Evolutionary conservation across 495 filamentous ascomycete genomes (phyloP), one percentile per base, ranked within the genome.

Genomic region (Hypoxylon crocopeplum): DNA sequence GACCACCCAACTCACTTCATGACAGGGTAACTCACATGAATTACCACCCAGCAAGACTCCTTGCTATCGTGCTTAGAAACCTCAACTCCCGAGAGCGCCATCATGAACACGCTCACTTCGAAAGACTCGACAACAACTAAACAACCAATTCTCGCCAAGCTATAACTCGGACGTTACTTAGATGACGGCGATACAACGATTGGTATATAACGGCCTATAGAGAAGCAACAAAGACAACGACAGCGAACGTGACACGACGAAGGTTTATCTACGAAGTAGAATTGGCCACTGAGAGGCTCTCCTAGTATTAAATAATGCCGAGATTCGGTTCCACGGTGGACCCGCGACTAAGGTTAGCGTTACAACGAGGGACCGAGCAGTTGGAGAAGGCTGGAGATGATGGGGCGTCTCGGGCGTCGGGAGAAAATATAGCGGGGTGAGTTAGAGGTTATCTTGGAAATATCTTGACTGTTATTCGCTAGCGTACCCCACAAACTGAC

Each of bases 21-120:
- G 11, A n/a, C n/a, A n/a, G 24, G 21, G 10, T 27, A 2, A 45
- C 73, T 72, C 73, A 67, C 86, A 71, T 91, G 88, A 46, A 93
- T 79, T 41, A 88, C 89, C 7, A 93, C 84, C 90, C 90, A 94
- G 69, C 89, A 92, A 17, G 86, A 87, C 57, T 88, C 79, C 46
- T 77, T 75, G 34, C 68, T 83, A 69, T 84, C 84, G 67, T 94
- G 91, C 71, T 87, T 81, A 15, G 80, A 80, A 30, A 93, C 75
- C 32, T 91, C 86, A 21, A 73, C 82, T 27, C 86, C 86, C 7
- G 77, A 83, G 50, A 89, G 73, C 32, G 62, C 52, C 72, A 76
- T 77, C 27, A 32, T 33, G 41, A 41, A 37, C 36, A 53, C 53
- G 12, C 46, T 11, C 40, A 8, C 29, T 37, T 19, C 27, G 40